A percentile compares a stretch with the other conserved stretches of the same genome.
Conservation (phyloP, 169 alveolate species). For the Cryptosporidium canis region DNA sequence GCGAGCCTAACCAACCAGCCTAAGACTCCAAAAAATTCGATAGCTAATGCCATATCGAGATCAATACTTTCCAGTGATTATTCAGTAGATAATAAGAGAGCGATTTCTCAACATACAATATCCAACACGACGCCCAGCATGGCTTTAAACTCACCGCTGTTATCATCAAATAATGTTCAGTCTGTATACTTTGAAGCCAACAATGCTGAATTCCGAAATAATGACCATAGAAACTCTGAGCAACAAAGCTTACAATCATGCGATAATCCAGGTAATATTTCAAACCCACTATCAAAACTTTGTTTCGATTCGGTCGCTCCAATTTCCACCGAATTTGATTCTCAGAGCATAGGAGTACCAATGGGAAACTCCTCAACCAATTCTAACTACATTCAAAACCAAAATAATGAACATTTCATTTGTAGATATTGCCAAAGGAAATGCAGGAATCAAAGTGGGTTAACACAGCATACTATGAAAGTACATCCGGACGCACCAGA, state of each 20-base stretch:
- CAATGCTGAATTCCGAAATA: background rate
- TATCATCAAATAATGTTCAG: constrained; percentile 24
- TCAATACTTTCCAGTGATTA: constrained; percentile 48
- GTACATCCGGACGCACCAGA: constrained; percentile 73
- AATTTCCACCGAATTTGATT: constrained; percentile 20
- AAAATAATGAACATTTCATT: constrained; percentile 56
- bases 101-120: background rate
- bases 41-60: constrained; percentile 18
- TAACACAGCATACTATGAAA: constrained; percentile 71
- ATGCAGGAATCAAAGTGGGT: constrained; percentile 71
- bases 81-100: constrained; percentile 24
- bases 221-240: constrained; percentile 11
- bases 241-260: background rate
- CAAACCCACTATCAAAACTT: constrained; percentile 8
- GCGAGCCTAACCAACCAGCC: constrained; percentile 63
- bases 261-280: background rate
- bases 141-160: background rate
- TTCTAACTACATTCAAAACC: constrained; percentile 9
- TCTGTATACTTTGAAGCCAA: constrained; percentile 4
- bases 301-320: constrained; percentile 3
- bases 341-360: constrained; percentile 22
- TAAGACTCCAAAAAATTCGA: constrained; percentile 19
- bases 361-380: constrained; percentile 22
- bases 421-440: constrained; percentile 69
- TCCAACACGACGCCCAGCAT: constrained; percentile 16